Percentiles rank a stretch among this genome's conserved stretches.
Conservation (phyloP, 306 rosid species). For the Castanea crenata region DNA sequence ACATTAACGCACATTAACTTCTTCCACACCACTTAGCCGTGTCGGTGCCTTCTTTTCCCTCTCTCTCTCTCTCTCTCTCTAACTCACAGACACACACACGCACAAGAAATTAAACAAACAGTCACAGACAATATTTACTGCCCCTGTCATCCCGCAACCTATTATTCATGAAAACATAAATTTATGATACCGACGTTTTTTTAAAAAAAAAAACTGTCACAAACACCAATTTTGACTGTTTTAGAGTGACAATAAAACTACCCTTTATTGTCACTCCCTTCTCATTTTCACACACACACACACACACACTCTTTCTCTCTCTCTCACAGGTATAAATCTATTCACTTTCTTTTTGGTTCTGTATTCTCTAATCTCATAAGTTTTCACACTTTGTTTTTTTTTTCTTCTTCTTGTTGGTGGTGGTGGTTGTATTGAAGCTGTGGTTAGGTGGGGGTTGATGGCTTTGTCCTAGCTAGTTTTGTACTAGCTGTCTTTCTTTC, state of each 20-base stretch:
- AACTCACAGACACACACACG: too few relatives aligned
- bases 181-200: neutral
- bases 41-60: constrained; percentile 32
- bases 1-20: neutral
- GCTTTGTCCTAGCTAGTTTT: constrained; percentile 33
- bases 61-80: neutral
- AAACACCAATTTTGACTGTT: constrained; percentile 14
- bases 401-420: constrained; percentile 26
- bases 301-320: neutral
- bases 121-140: constrained; percentile 21
- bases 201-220: neutral
- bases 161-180: constrained; percentile 3
- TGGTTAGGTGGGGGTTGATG: constrained; percentile 44
- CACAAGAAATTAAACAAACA: neutral
- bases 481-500: constrained; percentile 13
- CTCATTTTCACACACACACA: neutral
- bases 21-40: constrained; percentile 22
- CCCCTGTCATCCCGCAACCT: constrained; percentile 19
- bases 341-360: neutral
- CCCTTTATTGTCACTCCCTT: constrained; percentile 10
- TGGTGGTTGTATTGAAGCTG: constrained; percentile 40
- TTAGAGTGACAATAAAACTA: constrained; percentile 37
- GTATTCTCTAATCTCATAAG: neutral
- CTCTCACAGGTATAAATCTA: neutral
- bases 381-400: constrained; percentile 33